phyloP scores from a whole-genome alignment of 192 early-diverging fungal species.

The Coemansia sp. region DNA sequence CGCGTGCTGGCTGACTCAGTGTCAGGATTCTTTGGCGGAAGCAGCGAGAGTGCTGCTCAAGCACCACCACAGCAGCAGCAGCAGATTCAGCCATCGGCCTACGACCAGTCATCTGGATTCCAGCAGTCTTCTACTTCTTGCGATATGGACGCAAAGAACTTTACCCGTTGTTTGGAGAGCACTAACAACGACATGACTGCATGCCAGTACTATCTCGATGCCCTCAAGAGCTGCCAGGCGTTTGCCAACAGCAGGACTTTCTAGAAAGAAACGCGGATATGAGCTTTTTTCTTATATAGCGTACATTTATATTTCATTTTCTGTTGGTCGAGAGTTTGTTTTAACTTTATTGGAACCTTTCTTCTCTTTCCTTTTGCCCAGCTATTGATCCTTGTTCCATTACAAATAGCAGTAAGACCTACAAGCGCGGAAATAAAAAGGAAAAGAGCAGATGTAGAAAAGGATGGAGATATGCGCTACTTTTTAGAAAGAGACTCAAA shows the following conservation, averaged over 20 bases:
- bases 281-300: neutral
- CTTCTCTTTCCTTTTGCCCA: neutral
- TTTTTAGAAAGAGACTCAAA: slow-evolving; percentile 39
- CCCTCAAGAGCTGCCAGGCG: slow-evolving; percentile 85
- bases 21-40: slow-evolving; percentile 52
- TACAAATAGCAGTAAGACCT: too few species aligned
- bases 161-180: slow-evolving; percentile 82
- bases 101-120: slow-evolving; percentile 17
- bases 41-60: slow-evolving; percentile 30
- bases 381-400: neutral
- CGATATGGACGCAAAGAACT: slow-evolving; percentile 79
- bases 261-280: neutral
- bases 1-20: slow-evolving; percentile 60
- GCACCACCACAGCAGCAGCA: slow-evolving; percentile 46
- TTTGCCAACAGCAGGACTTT: slow-evolving; percentile 19
- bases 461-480: slow-evolving; percentile 4
- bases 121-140: slow-evolving; percentile 43
- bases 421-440: too few species aligned
- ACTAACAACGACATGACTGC: slow-evolving; percentile 75
- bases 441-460: neutral
- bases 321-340: neutral
- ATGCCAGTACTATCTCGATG: slow-evolving; percentile 91
- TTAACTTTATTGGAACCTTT: neutral
- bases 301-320: neutral
- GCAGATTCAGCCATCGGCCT: slow-evolving; percentile 18